Evolutionary conservation across 257 asterid species (phyloP).

Genomic region (Agastache rugosa): DNA sequence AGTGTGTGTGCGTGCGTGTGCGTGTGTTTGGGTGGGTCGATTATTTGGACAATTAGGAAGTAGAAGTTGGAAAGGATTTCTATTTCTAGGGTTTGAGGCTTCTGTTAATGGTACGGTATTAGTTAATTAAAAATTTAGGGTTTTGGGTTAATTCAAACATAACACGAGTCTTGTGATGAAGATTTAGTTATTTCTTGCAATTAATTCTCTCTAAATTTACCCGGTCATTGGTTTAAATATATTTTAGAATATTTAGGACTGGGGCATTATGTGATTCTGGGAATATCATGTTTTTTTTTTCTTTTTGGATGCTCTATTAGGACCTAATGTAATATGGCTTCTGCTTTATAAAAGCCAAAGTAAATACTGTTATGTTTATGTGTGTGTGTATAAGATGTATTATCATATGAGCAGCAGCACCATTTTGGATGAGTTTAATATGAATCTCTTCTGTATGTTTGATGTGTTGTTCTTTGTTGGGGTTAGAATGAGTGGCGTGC

Average conservation of each 20-base stretch:
- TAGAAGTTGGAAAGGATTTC: background rate
- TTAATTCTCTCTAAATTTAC: background rate
- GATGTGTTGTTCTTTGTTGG: background rate
- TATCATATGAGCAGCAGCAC: background rate
- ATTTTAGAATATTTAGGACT: background rate
- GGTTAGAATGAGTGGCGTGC: conserved; percentile 85
- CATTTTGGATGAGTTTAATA: background rate
- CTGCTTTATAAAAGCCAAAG: background rate
- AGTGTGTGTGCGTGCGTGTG: conserved; percentile 1
- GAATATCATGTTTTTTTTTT: background rate
- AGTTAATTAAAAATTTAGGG: background rate
- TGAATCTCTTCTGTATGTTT: background rate
- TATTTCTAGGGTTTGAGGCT: background rate
- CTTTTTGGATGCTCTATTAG: background rate
- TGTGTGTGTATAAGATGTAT: background rate
- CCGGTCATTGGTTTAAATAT: background rate
- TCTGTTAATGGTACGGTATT: background rate
- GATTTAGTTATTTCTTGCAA: background rate
- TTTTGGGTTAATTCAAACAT: background rate
- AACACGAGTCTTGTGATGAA: background rate
- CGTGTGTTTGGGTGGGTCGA: background rate
- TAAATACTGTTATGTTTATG: background rate
- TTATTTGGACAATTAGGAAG: background rate
- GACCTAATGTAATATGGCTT: background rate
- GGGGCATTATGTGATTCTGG: background rate